These are phyloP conservation scores for Kuraishia cidri DNA, from an alignment of 805 yeast genomes.

Conservation along the genomic window DNA sequence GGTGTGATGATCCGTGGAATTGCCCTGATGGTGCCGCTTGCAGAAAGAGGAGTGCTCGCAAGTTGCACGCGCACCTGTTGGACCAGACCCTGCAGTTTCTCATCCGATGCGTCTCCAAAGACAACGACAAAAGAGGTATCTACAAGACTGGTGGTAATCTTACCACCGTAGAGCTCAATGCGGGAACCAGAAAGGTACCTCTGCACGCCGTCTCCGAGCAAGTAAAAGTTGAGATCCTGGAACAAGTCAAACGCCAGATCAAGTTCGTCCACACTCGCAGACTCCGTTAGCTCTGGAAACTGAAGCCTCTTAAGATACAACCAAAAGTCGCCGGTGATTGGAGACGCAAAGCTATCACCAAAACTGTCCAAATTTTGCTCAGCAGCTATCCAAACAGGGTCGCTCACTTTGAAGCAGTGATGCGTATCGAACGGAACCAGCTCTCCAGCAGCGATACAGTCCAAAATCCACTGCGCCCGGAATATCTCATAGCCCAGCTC, in stretches of 20 bases:
- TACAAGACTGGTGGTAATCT: not conserved
- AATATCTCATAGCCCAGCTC: constrained; percentile 52
- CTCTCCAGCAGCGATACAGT: constrained; percentile 36
- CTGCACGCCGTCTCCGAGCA: constrained; percentile 1
- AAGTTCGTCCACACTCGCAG: not conserved
- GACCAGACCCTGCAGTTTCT: too few species aligned
- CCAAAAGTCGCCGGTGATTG: constrained; percentile 15
- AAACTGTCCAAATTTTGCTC: constrained; percentile 36
- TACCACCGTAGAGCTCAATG: constrained; percentile 3
- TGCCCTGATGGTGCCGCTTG: too few species aligned
- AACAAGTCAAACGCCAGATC: constrained; percentile 2
- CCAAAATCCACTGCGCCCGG: constrained; percentile 64
- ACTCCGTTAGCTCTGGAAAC: not conserved
- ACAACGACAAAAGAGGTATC: not conserved
- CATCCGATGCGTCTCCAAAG: constrained; percentile 4
- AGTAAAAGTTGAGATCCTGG: constrained; percentile 2
- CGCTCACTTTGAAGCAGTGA: constrained; percentile 39
- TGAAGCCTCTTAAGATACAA: constrained; percentile 8
- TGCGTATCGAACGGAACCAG: constrained; percentile 51
- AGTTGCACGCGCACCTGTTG: too few species aligned
- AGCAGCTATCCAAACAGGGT: constrained; percentile 15
- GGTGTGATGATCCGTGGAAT: too few species aligned
- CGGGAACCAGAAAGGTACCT: constrained; percentile 2
- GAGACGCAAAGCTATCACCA: constrained; percentile 52
- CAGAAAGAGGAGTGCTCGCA: too few species aligned